A percentile compares a stretch with the other conserved stretches of the same genome.
These are phyloP conservation scores for Thymus quinquecostatus DNA, from an alignment of 257 asterid genomes.

Conservation along the genomic window DNA sequence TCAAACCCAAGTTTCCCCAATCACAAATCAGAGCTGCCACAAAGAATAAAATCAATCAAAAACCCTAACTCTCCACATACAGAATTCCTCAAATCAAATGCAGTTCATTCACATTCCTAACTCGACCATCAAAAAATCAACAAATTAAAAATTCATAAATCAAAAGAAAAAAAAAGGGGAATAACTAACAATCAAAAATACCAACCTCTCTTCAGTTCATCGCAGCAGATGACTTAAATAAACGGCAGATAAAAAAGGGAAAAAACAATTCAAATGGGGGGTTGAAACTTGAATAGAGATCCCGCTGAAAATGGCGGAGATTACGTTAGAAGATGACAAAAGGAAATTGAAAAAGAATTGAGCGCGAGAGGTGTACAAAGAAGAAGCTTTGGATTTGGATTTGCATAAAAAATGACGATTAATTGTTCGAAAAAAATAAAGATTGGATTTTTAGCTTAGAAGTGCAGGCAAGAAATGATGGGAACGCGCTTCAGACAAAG, in stretches of 20 bases:
- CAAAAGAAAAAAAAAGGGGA: neutral
- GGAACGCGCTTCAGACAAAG: conserved; percentile 17
- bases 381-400: conserved; percentile 35
- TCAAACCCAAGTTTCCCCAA: conserved; percentile 1
- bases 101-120: conserved; percentile 23
- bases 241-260: conserved; percentile 6
- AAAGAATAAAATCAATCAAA: neutral
- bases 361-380: conserved; percentile 22
- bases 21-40: conserved; percentile 17
- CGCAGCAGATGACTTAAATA: conserved; percentile 28
- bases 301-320: conserved; percentile 48
- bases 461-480: conserved; percentile 40
- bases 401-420: conserved; percentile 55
- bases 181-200: neutral
- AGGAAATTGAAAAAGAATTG: neutral
- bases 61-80: conserved; percentile 23
- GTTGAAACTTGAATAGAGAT: conserved; percentile 4
- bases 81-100: conserved; percentile 20
- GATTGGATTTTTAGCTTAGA: conserved; percentile 12
- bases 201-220: neutral
- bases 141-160: too few relatives aligned
- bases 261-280: conserved; percentile 23
- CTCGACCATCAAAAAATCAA: neutral
- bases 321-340: conserved; percentile 31
- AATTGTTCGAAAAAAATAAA: neutral